Evolutionary conservation across 2,329 filamentous ascomycete genomes (phyloP).

Genomic region (Leptographium lundbergii): DNA sequence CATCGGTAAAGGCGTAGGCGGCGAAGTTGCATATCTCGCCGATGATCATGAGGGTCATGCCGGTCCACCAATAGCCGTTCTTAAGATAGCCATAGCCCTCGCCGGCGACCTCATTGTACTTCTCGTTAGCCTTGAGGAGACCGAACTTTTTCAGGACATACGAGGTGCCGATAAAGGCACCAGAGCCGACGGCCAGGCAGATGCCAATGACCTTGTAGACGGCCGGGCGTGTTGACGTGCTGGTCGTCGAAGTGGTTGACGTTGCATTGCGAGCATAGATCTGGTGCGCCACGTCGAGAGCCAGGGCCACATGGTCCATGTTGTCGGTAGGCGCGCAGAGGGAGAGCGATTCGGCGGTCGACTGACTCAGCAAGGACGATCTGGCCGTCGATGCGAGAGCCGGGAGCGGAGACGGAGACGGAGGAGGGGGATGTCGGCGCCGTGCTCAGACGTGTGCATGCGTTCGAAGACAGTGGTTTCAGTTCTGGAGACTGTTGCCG

Average conservation of each 20-base stretch:
- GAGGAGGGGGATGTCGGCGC: neutral
- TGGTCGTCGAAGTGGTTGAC: slow-evolving; percentile 6
- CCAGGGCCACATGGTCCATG: slow-evolving; percentile 17
- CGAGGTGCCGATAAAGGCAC: slow-evolving; percentile 83
- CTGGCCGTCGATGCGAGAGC: neutral
- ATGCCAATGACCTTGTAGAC: slow-evolving; percentile 81
- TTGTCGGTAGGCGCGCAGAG: slow-evolving; percentile 1
- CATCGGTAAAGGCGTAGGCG: slow-evolving; percentile 93
- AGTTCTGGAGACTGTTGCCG: neutral
- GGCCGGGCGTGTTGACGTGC: slow-evolving; percentile 24
- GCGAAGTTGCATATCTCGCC: slow-evolving; percentile 97
- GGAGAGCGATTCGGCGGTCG: neutral
- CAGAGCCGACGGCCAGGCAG: slow-evolving; percentile 71
- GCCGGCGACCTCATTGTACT: slow-evolving; percentile 90
- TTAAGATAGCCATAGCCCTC: slow-evolving; percentile 97
- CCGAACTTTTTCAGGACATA: slow-evolving; percentile 95
- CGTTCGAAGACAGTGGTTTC: neutral
- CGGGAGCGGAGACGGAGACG: neutral
- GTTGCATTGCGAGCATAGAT: slow-evolving; percentile 30
- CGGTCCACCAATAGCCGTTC: slow-evolving; percentile 87
- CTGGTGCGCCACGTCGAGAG: slow-evolving; percentile 21
- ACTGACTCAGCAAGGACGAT: neutral
- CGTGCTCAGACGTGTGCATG: neutral
- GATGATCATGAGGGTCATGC: slow-evolving; percentile 94
- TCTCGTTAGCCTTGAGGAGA: slow-evolving; percentile 80